phyloP scores from a whole-genome alignment of 2,329 filamentous ascomycete genomes.

The Shiraia bambusicola region DNA sequence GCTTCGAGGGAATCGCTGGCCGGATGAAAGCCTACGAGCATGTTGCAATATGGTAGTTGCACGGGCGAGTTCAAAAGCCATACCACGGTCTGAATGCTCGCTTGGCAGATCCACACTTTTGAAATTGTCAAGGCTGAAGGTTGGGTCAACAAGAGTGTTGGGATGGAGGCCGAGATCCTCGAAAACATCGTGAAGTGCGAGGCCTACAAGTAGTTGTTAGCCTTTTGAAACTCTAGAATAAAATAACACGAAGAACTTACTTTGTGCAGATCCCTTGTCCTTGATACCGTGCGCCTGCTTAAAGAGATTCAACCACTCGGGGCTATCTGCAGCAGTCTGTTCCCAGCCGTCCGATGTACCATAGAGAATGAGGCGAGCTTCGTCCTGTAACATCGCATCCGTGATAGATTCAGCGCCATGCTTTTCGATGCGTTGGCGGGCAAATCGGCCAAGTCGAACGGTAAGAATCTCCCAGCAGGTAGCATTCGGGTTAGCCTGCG shows the following conservation, averaged over 20 bases:
- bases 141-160: conserved; percentile 26
- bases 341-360: conserved; percentile 53
- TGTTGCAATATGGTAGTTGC: conserved; percentile 16
- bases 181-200: conserved; percentile 28
- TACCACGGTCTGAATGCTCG: conserved; percentile 14
- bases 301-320: conserved; percentile 52
- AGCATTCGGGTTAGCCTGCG: conserved; percentile 21
- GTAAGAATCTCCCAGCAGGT: conserved; percentile 56
- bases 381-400: conserved; percentile 53
- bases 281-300: conserved; percentile 52
- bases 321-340: conserved; percentile 43
- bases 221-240: neutral
- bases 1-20: conserved; percentile 16
- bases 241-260: conserved; percentile 5
- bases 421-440: conserved; percentile 42
- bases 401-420: conserved; percentile 44
- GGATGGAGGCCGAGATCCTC: conserved; percentile 38
- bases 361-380: conserved; percentile 52
- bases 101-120: conserved; percentile 8
- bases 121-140: conserved; percentile 36
- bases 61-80: conserved; percentile 30
- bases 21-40: conserved; percentile 14
- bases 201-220: conserved; percentile 1
- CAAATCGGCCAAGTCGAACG: conserved; percentile 49
- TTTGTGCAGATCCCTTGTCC: conserved; percentile 4